A percentile compares a stretch with the other conserved stretches of the same genome.
Conservation (phyloP, 495 filamentous ascomycete genomes). For the Aspergillus heteromorphus region DNA sequence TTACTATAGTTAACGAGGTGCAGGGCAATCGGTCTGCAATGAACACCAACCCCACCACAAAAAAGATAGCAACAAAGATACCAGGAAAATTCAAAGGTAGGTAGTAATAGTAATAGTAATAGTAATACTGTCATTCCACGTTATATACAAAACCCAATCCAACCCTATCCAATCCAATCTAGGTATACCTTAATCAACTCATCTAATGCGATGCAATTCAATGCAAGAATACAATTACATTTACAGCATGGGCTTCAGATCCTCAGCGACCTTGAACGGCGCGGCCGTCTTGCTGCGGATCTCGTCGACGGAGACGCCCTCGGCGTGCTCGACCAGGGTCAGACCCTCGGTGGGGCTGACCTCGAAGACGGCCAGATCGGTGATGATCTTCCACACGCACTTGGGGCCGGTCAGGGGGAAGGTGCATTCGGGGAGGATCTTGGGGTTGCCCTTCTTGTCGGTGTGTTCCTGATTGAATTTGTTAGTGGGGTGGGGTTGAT, state of each 20-base stretch:
- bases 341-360: slow-evolving; percentile 74
- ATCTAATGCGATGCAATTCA: no score
- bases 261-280: slow-evolving; percentile 69
- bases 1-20: no score
- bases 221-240: slow-evolving; percentile 11
- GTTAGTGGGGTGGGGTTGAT: not conserved
- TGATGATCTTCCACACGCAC: slow-evolving; percentile 86
- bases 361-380: slow-evolving; percentile 81
- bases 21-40: no score
- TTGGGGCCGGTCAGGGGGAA: slow-evolving; percentile 81
- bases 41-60: no score
- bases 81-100: no score
- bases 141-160: slow-evolving; percentile 1
- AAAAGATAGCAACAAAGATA: no score
- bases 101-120: no score
- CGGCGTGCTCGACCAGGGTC: slow-evolving; percentile 74
- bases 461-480: slow-evolving; percentile 55
- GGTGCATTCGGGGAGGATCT: slow-evolving; percentile 74
- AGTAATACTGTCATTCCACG: not conserved
- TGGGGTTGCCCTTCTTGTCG: slow-evolving; percentile 81
- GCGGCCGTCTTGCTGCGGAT: slow-evolving; percentile 81
- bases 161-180: no score
- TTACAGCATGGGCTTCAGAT: slow-evolving; percentile 71
- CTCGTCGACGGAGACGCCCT: slow-evolving; percentile 78
- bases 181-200: no score